A percentile compares a stretch with the other conserved stretches of the same genome.
Conservation (phyloP, 257 asterid genomes). For the Lycium ferocissimum region DNA sequence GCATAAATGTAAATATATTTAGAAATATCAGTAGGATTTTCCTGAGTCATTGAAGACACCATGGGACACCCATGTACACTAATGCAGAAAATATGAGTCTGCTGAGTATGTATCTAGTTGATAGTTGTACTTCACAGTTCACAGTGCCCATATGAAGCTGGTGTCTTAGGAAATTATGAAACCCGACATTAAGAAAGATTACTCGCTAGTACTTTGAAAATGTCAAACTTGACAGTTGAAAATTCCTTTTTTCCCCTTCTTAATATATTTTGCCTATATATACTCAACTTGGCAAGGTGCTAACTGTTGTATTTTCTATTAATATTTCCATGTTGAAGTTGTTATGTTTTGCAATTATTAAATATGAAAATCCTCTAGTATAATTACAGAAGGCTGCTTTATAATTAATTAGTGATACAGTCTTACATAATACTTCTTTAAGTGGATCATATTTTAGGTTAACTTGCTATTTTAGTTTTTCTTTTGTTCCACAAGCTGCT, state of each 20-base stretch:
- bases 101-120: background rate
- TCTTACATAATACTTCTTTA: background rate
- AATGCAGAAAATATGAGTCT: background rate
- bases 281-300: background rate
- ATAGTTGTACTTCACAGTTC: background rate
- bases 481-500: slow-evolving; percentile 13
- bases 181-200: background rate
- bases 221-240: background rate
- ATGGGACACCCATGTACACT: background rate
- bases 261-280: background rate
- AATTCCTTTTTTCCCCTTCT: background rate
- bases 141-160: slow-evolving; percentile 9
- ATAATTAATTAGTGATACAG: background rate
- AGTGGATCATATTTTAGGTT: background rate
- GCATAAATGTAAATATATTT: background rate
- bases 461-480: background rate
- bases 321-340: background rate
- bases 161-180: slow-evolving; percentile 11
- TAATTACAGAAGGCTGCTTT: background rate
- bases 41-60: slow-evolving; percentile 1
- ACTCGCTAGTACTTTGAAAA: background rate
- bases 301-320: background rate
- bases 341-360: background rate
- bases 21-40: background rate
- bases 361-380: background rate